Evolutionary conservation across 495 filamentous ascomycete genomes (phyloP), one percentile per base, ranked within the genome.

Genomic region (Entonaema liquescens): DNA sequence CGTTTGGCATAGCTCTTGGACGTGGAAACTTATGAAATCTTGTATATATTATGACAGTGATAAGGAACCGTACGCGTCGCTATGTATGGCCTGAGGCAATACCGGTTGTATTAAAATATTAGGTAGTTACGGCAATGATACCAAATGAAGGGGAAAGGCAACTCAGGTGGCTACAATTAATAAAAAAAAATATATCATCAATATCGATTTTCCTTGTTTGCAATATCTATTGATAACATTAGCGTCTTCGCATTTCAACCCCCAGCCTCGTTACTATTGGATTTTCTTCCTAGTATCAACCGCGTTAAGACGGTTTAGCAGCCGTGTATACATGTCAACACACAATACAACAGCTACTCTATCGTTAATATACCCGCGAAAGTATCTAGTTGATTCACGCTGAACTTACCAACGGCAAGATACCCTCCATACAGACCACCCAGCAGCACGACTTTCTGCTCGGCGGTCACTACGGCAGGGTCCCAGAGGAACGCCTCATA

Each of bases 381-480:
- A 35, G 49, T 19, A 25, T 35, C 8, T 13, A 52, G 19, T 26
- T 12, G 25, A 7, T 17, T 33, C 13, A 47, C 61, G 42, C 25
- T 19, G 17, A 36, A 89, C 90, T 82, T 81, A 93, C 92, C 90
- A 35, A 95, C 74, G 26, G 86, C 83, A 33, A 93, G 77, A 83
- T 92, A 97, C 5, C 90, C 90, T 13, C 84, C 88, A 76, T 94
- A 94, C 12, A 92, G 76, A 67, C 84, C 84, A 1, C 74, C 70
- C 1, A 78, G 19, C 12, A 84, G 56, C 12, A 83, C 86, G 59
- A 89, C 73, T 67, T 88, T 88, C 61, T 84, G 70, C 69, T 89
- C 79, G 4, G 69, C 74, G 0, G 78, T 68, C n/a, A 87, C 82
- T 15, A 89, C 79, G 7, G 63, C 68, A 0, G 65, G 47, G 66